Evolutionary conservation across 208 protist genomes (phyloP), one percentile per base, ranked within the genome.

Genomic region (Acanthamoeba lenticulata): DNA sequence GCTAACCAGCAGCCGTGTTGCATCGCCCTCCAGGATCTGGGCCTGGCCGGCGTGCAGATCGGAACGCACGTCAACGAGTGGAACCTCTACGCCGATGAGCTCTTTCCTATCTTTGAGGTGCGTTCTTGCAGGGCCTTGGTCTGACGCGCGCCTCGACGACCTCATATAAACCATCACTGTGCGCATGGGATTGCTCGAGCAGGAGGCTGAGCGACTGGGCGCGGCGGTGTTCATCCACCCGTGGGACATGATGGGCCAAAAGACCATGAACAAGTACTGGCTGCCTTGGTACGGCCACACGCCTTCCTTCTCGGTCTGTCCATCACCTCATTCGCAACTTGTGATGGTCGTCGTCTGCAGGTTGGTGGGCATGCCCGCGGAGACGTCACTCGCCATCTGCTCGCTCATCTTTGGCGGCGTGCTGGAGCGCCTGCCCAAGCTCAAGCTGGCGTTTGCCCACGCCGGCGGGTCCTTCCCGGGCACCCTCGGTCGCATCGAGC

Each of bases 301-400:
- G n/a, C n/a, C n/a, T n/a, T 81, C 21, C 36, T 21, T 49, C 21
- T 21, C 34, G 2, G 27, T 36, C 29, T 90, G 2, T 90, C 17
- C n/a, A 17, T 57, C 45, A 34, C 60, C 55, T 90, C 17, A 38
- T 19, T 67, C 38, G 11, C 81, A 6, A 9, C 11, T 2, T 38
- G 67, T 77, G 36, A 13, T 27, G 2, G 11, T 24, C 34, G 34
- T 57, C 60, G 11, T 62, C 60, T 2, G 19, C 42, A 94, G 95
- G 96, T 90, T 98, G 15, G 96, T 98, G 0, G 97, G 97, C 34
- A 98, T 98, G 98, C 98, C 98, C 1, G 94, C 97, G 0, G 97
- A 98, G 77, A 97, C 98, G 2, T 95, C 94, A 29, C 89, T 94
- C 0, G 98, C 98, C 17, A 98, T 98, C 24, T 97, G 97, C 52